Percentiles rank a stretch among this genome's conserved stretches.
phyloP scores from a whole-genome alignment of 225 moss, liverwort and hornwort genomes.

The Lunularia cruciata region DNA sequence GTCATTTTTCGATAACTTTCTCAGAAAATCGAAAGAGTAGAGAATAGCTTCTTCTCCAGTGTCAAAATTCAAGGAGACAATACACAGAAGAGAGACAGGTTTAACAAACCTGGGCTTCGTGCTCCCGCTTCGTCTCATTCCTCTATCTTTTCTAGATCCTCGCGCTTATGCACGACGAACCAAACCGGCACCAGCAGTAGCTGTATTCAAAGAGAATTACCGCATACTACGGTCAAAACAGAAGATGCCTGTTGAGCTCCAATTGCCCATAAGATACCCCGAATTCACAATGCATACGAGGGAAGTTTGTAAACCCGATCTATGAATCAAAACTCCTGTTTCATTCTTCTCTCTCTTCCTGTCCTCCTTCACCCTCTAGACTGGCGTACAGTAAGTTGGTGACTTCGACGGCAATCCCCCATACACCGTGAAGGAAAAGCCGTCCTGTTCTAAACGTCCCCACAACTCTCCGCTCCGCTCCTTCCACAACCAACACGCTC shows the following conservation, averaged over 20 bases:
- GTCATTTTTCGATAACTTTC: too few species aligned
- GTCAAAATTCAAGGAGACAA: too few species aligned
- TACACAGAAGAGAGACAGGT: too few species aligned
- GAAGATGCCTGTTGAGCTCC: not conserved
- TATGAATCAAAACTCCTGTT: too few species aligned
- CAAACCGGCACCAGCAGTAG: not conserved
- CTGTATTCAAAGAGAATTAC: too few species aligned
- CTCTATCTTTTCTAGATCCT: conserved; percentile 11
- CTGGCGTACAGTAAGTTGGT: conserved; percentile 8
- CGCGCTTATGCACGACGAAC: not conserved
- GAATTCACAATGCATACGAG: too few species aligned
- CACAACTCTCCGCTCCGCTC: conserved; percentile 11
- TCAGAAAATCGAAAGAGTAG: too few species aligned
- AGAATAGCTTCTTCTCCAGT: too few species aligned
- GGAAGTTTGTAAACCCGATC: too few species aligned
- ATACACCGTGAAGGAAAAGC: conserved; percentile 10
- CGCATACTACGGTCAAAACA: conserved; percentile 4
- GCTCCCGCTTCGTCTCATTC: conserved; percentile 55
- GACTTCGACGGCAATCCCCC: conserved; percentile 14
- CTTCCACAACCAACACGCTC: not conserved
- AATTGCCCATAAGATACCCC: conserved; percentile 1
- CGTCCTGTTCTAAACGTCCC: conserved; percentile 18
- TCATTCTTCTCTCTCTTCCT: too few species aligned
- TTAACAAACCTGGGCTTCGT: conserved; percentile 53
- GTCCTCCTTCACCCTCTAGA: conserved; percentile 36